Evolutionary conservation across 169 alveolate genomes (phyloP).

Genomic region (Babesia bovis): DNA sequence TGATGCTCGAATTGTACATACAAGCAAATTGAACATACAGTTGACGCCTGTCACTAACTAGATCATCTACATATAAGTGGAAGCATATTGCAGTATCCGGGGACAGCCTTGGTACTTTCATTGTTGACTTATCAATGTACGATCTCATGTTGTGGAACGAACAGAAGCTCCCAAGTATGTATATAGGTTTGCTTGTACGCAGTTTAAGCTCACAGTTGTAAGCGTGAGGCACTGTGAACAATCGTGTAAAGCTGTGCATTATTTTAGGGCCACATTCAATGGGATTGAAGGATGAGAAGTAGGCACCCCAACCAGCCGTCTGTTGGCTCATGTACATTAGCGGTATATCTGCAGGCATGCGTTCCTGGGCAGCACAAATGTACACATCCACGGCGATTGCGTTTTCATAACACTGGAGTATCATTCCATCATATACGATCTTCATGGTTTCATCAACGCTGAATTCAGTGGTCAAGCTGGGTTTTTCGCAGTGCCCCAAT

Average conservation of each 20-base stretch:
- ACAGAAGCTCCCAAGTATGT: constrained; percentile 63
- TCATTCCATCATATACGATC: constrained; percentile 40
- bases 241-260: constrained; percentile 13
- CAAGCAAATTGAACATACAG: constrained; percentile 75
- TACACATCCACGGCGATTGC: constrained; percentile 62
- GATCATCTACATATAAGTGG: constrained; percentile 58
- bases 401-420: constrained; percentile 37
- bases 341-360: constrained; percentile 49
- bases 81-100: constrained; percentile 74
- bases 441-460: constrained; percentile 33
- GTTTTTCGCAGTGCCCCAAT: constrained; percentile 54
- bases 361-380: constrained; percentile 40
- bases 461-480: constrained; percentile 7
- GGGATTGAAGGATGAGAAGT: constrained; percentile 37
- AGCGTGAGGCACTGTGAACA: constrained; percentile 54
- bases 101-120: constrained; percentile 68
- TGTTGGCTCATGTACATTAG: constrained; percentile 42
- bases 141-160: constrained; percentile 70
- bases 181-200: constrained; percentile 59
- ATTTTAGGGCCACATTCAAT: constrained; percentile 12
- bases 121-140: constrained; percentile 55
- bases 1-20: constrained; percentile 61
- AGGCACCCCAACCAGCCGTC: constrained; percentile 66
- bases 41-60: constrained; percentile 50
- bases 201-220: constrained; percentile 76